Conservation (phyloP, 106 monocot genomes). For the Phalaenopsis equestris region DNA sequence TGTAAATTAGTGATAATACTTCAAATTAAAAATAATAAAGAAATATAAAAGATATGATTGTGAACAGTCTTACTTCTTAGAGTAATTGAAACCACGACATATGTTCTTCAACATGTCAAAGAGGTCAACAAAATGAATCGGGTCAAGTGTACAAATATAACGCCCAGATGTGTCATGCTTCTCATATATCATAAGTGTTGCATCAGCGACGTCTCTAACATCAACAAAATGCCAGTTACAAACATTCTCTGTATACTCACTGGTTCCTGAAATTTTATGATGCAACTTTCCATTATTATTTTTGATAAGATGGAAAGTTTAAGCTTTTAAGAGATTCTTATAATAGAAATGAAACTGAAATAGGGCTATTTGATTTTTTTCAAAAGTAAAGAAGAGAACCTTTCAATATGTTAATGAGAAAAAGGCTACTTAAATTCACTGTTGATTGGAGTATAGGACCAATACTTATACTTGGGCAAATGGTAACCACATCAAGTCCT, state of each 20-base stretch:
- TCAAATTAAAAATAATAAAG: background rate
- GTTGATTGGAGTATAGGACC: constrained; percentile 56
- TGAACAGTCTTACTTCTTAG: constrained; percentile 16
- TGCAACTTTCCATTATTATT: no score
- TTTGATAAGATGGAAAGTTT: no score
- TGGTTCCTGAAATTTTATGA: no score
- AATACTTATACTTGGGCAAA: constrained; percentile 34
- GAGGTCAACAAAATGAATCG: constrained; percentile 3
- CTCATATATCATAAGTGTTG: constrained; percentile 32
- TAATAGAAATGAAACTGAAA: no score
- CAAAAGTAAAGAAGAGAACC: constrained; percentile 21
- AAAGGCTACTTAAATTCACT: constrained; percentile 40
- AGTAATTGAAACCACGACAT: constrained; percentile 27
- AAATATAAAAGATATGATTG: no score
- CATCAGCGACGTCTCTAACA: constrained; percentile 44
- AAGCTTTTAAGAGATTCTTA: no score
- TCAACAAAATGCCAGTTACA: constrained; percentile 23
- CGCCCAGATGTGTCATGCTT: constrained; percentile 43
- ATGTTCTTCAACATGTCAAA: constrained; percentile 26
- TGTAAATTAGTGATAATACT: background rate
- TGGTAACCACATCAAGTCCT: constrained; percentile 40
- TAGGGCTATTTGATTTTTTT: no score
- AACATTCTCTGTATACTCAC: background rate
- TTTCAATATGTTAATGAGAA: constrained; percentile 40
- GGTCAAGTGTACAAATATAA: constrained; percentile 24